phyloP scores from a whole-genome alignment of 352 stramenopile species.

The Globisporangium irregulare region DNA sequence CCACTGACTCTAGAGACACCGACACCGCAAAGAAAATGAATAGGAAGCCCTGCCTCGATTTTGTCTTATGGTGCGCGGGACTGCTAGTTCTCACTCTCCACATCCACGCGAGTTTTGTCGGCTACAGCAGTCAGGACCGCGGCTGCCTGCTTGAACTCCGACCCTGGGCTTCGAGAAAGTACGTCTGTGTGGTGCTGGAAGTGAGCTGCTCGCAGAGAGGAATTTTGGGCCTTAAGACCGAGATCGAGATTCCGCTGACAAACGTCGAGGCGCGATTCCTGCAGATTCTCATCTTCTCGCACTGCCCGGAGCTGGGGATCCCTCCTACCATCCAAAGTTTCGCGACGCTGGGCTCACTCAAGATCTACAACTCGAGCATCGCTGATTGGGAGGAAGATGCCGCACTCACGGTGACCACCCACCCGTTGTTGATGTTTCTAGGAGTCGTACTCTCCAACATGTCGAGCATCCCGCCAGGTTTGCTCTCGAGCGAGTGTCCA shows the following conservation, averaged over 20 bases:
- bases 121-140: background rate
- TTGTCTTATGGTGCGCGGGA: background rate
- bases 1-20: background rate
- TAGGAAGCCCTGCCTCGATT: background rate
- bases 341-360: slow-evolving; percentile 2
- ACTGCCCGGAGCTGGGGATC: slow-evolving; percentile 6
- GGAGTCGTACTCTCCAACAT: slow-evolving; percentile 7
- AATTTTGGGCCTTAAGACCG: background rate
- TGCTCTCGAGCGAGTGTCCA: slow-evolving; percentile 2
- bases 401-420: background rate
- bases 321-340: slow-evolving; percentile 4
- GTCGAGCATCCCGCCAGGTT: slow-evolving; percentile 9
- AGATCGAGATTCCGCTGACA: background rate
- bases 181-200: slow-evolving; percentile 11
- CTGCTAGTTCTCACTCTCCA: slow-evolving; percentile 7
- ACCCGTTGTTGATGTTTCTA: slow-evolving; percentile 3
- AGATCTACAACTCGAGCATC: slow-evolving; percentile 15
- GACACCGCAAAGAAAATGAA: background rate
- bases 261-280: slow-evolving; percentile 2
- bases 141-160: slow-evolving; percentile 7
- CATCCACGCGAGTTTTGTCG: background rate
- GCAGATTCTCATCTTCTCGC: slow-evolving; percentile 3
- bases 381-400: slow-evolving; percentile 5
- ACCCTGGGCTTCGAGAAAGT: slow-evolving; percentile 7
- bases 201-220: slow-evolving; percentile 9